Base-by-base conservation (phyloP, 2,329 filamentous ascomycete genomes). In the Epichloe glyceriae region DNA sequence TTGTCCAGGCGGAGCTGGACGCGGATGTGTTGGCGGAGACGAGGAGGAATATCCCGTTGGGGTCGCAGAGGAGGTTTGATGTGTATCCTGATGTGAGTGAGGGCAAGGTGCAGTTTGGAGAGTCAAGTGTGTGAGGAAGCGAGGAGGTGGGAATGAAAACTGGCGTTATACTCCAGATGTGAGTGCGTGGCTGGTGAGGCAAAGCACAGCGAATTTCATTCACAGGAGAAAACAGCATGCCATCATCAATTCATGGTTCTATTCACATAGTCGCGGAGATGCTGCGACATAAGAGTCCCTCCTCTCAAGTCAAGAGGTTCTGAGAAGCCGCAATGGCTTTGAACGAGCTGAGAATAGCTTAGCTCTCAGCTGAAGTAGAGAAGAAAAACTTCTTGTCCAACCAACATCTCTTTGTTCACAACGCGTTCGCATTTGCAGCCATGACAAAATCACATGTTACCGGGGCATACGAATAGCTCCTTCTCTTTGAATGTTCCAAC, bases 11-110 rank as follows among this genome's bases (percentile, higher is more conserved):
- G 43, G 83, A 90, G 52, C 66, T 96, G 61, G 74, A 79, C 37
- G 77, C 74, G 4, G 79, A 76, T 11, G 78, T 74, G 60, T 86
- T 97, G 58, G 79, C 82, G 50, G 82, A 86, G 68, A 80, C 83
- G 44, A 79, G 91, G 64, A 88, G 79, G 66, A 84, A 84, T 5
- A 95, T 98, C 58, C 93, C 93, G 2, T 73, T 97, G 49, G 81
- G 83, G 60, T 78, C 76, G 17, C 93, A 98, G 75, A 78, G 93
- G 61, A 75, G 93, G 57, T 98, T 95, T 64, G 93, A 98, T 67
- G 85, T 98, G 19, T 98, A 98, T 67, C 86, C 88, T 0, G 90
- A 98, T 73, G 81, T 98, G 34, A 89, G 82, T 61, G 68, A 78
- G 60, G 83, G 79, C 1, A 70, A 74, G 52, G 64, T 74, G 22